Evolutionary conservation across 768 basidiomycete genomes (phyloP).

Genomic region (Russula brevipes): DNA sequence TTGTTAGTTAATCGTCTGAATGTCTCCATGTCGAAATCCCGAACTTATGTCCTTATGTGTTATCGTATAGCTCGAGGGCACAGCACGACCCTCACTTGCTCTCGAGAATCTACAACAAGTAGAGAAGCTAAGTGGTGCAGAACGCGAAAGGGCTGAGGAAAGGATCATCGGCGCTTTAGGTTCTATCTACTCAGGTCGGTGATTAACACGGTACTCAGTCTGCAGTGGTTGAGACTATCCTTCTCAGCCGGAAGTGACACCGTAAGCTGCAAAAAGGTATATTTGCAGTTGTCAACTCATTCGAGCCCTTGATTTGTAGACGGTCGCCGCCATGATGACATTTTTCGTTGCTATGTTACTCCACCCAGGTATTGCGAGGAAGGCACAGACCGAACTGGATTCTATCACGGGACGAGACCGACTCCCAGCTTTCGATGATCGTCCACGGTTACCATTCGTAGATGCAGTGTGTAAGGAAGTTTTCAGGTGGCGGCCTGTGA

Average conservation of each 20-base stretch:
- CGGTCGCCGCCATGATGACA: neutral
- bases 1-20: neutral
- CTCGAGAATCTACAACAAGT: too few species aligned
- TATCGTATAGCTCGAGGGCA: neutral
- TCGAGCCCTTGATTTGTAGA: neutral
- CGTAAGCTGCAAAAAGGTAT: neutral
- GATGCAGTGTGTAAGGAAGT: neutral
- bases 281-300: too few species aligned
- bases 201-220: too few species aligned
- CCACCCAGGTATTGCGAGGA: neutral
- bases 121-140: neutral
- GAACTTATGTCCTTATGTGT: too few species aligned
- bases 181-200: constrained; percentile 6
- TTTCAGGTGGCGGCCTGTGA: neutral
- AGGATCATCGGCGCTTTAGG: neutral
- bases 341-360: neutral
- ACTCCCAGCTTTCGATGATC: neutral
- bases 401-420: neutral
- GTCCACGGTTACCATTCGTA: neutral
- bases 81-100: constrained; percentile 7
- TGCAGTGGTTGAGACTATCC: neutral
- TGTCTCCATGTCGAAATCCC: too few species aligned
- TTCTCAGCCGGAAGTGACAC: constrained; percentile 10
- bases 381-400: neutral
- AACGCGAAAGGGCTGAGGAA: neutral